Evolutionary conservation across 257 asterid genomes (phyloP), one percentile per base, ranked within the genome.

Genomic region (Gynochthodes officinalis): DNA sequence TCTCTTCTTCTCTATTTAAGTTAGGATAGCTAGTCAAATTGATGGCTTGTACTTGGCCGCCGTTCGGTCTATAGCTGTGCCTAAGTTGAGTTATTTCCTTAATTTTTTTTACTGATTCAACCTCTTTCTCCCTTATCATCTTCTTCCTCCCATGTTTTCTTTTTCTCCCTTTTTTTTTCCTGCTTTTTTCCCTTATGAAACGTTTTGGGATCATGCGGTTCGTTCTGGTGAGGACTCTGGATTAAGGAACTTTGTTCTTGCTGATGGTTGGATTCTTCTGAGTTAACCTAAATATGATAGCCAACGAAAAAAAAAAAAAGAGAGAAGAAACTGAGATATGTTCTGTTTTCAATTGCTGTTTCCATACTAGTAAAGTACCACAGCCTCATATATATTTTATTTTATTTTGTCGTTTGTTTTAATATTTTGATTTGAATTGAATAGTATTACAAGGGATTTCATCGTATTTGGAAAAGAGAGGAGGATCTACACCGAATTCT

Each of bases 131-230:
- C 70, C 68, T 68, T 62, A 6, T 44, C 28, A 65, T 61, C 55
- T 60, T 27, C 28, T 28, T 32, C 49, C 32, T 60, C n/a, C n/a
- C n/a, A n/a, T n/a, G n/a, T n/a, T n/a, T n/a, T n/a, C n/a, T n/a
- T 55, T 55, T 28, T 19, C 44, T 39, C 53, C 55, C 50, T 67
- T 27, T 25, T n/a, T 10, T 40, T 39, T 60, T 30, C 28, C 60
- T 27, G 57, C 72, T 68, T 59, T 48, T 61, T 48, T 50, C 76
- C 76, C 76, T 37, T 74, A 75, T 78, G 80, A 80, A 85, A 87
- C 94, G 89, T 84, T 86, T 72, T 57, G 81, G 79, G 75, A 74
- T 71, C 81, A 71, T 53, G 76, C 76, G 76, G 80, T 71, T 83
- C 78, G 77, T 71, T 77, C 63, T 68, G 84, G 86, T 82, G 83